phyloP scores from a whole-genome alignment of 108 stramenopile genomes.

The Pseudonitzschia multiseries region DNA sequence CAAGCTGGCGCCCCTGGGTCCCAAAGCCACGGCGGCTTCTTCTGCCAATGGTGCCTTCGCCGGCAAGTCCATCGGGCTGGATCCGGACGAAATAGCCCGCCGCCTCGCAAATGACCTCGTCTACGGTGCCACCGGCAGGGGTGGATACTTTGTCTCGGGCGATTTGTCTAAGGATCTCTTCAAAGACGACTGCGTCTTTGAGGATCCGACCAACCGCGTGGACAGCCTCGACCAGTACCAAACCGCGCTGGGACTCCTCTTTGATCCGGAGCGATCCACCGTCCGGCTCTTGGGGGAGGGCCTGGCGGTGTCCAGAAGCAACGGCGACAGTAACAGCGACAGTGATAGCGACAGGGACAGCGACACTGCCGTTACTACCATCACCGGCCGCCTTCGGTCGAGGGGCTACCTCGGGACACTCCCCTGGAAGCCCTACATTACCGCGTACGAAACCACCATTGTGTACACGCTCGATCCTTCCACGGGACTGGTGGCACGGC shows the following conservation, averaged over 20 bases:
- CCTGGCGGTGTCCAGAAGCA: constrained; percentile 17
- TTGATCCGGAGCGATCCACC: constrained; percentile 49
- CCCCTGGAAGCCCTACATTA: constrained; percentile 49
- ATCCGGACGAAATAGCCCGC: constrained; percentile 40
- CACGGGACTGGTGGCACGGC: constrained; percentile 38
- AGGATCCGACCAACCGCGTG: constrained; percentile 59
- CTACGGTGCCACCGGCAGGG: constrained; percentile 35
- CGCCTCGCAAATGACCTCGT: constrained; percentile 43
- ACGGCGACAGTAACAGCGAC: no score
- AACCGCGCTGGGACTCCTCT: constrained; percentile 47
- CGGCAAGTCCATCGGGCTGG: constrained; percentile 24
- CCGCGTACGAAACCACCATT: constrained; percentile 52
- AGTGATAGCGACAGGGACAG: constrained; percentile 5
- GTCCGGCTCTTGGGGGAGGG: constrained; percentile 34
- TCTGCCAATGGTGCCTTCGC: constrained; percentile 5
- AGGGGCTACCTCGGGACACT: constrained; percentile 36
- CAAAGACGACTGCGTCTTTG: constrained; percentile 56
- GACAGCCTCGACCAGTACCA: constrained; percentile 48
- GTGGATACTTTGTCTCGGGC: constrained; percentile 56
- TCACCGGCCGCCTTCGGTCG: constrained; percentile 43
- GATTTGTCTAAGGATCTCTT: constrained; percentile 51
- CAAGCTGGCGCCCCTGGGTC: constrained; percentile 53
- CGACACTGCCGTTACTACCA: constrained; percentile 8
- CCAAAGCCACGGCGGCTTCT: not conserved
- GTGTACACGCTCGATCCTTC: constrained; percentile 42